A percentile compares a stretch with the other conserved stretches of the same genome.
These are phyloP conservation scores for Juncus inflexus DNA, from an alignment of 176 grass and related monocot species.

Conservation along the genomic window DNA sequence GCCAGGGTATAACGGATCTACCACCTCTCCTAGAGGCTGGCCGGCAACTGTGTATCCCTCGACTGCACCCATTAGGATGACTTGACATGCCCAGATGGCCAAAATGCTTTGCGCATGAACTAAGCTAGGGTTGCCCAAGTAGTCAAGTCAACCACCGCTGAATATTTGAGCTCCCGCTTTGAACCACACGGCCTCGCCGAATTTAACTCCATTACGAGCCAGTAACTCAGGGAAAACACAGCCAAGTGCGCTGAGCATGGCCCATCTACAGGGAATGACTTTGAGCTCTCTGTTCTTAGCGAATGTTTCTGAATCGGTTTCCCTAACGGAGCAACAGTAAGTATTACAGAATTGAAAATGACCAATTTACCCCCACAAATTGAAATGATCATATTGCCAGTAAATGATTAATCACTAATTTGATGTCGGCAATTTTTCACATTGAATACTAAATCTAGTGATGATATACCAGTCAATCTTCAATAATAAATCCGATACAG, in stretches of 20 bases:
- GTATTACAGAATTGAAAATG: neutral
- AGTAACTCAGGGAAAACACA: slow-evolving; percentile 33
- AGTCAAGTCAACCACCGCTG: slow-evolving; percentile 32
- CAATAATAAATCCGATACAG: too few relatives aligned
- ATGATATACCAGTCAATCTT: neutral
- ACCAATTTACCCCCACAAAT: neutral
- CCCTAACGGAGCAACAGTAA: slow-evolving; percentile 41
- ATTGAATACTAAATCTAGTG: neutral
- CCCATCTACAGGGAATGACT: too few relatives aligned
- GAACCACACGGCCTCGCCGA: slow-evolving; percentile 21
- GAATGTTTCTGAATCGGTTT: slow-evolving; percentile 33
- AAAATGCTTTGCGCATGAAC: slow-evolving; percentile 57
- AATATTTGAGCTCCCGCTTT: slow-evolving; percentile 70
- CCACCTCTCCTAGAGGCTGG: too few relatives aligned
- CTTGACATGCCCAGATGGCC: too few relatives aligned
- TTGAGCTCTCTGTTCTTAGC: too few relatives aligned
- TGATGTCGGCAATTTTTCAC: neutral
- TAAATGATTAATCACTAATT: too few relatives aligned
- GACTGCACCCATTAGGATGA: too few relatives aligned
- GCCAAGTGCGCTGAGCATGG: too few relatives aligned
- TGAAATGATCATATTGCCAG: too few relatives aligned
- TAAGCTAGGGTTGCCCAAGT: slow-evolving; percentile 37
- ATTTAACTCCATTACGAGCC: slow-evolving; percentile 55
- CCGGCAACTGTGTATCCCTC: too few relatives aligned
- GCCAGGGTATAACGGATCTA: too few relatives aligned